Percentiles rank a stretch among this genome's conserved stretches.
Conservation (phyloP, 352 stramenopile species). For the Phytophthora kernoviae region DNA sequence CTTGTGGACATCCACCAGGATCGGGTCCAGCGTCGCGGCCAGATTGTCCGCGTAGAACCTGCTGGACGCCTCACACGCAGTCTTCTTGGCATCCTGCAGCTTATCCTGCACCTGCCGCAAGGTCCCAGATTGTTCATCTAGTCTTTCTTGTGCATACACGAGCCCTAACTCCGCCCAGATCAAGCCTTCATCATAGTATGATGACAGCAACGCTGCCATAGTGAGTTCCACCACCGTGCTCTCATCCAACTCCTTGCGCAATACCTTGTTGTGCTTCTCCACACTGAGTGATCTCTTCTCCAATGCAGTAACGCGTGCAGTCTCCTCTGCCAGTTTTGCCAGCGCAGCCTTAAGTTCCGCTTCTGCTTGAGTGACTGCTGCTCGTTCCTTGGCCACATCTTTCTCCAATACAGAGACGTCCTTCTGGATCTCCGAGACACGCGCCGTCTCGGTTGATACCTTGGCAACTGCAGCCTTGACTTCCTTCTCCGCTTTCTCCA, state of each 20-base stretch:
- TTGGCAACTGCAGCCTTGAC: conserved; percentile 21
- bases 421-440: background rate
- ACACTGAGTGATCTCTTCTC: conserved; percentile 30
- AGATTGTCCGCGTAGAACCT: conserved; percentile 77
- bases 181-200: conserved; percentile 83
- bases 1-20: conserved; percentile 56
- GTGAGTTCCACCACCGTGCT: conserved; percentile 60
- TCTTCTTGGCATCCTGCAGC: conserved; percentile 53
- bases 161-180: conserved; percentile 48
- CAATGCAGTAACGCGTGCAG: conserved; percentile 27
- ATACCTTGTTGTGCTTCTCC: conserved; percentile 67
- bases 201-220: conserved; percentile 68
- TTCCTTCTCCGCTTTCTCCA: conserved; percentile 20
- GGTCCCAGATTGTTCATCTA: conserved; percentile 45
- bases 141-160: conserved; percentile 45
- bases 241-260: conserved; percentile 57
- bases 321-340: conserved; percentile 36
- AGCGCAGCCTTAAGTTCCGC: conserved; percentile 42
- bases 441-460: conserved; percentile 13
- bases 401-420: conserved; percentile 33
- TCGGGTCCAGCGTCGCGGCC: conserved; percentile 66
- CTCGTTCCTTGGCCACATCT: conserved; percentile 26
- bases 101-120: conserved; percentile 59
- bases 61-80: conserved; percentile 43
- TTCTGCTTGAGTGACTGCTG: conserved; percentile 13